Base-by-base conservation (phyloP, 2,329 filamentous ascomycete genomes). In the Neodidymelliopsis sp. region DNA sequence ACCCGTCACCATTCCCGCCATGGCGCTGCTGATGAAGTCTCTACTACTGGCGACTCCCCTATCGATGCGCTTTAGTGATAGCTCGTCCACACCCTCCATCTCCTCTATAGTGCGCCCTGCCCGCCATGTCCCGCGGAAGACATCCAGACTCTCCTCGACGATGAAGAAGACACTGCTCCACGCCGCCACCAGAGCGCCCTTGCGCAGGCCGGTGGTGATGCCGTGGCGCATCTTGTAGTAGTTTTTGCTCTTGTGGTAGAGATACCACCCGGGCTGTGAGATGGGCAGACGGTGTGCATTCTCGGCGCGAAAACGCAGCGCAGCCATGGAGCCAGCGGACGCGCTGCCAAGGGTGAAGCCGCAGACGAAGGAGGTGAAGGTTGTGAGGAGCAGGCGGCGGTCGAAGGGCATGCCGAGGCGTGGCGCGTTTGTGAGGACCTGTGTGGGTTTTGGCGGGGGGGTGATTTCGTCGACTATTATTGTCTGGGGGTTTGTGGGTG, bases 211-310 rank as follows among this genome's bases (percentile, higher is more conserved):
- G 65, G 96, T 91, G 41, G 84, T 84, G 13, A 95, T 77, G 0
- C 89, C 93, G 5, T 88, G 89, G 16, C 88, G 81, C 63, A 90
- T 86, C 40, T 88, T 83, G 64, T 91, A 85, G 77, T 99, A 97
- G 74, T 96, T 97, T 75, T 97, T 97, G 70, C 86, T 90, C 76
- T 97, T 97, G 79, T 97, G 93, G 74, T 99, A 99, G n/a, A 97
- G 83, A 70, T 93, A 99, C 94, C 94, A 99, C 13, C 91, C 93
- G 2, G 86, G 84, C 19, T 90, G 86, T 1, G 87, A 87, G 3
- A 84, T 86, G 15, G 94, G 94, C 54, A 97, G 85, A 59, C 93
- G 89, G 79, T 99, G 94, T 1, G 94, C 91, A 69, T 99, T 96
- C 75, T 99, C 94, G 52, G 94, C 94, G 45, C 93, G 88, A 77